These are phyloP conservation scores for Pseudofabraea citricarpa DNA, from an alignment of 2,329 filamentous ascomycete species.

Conservation along the genomic window DNA sequence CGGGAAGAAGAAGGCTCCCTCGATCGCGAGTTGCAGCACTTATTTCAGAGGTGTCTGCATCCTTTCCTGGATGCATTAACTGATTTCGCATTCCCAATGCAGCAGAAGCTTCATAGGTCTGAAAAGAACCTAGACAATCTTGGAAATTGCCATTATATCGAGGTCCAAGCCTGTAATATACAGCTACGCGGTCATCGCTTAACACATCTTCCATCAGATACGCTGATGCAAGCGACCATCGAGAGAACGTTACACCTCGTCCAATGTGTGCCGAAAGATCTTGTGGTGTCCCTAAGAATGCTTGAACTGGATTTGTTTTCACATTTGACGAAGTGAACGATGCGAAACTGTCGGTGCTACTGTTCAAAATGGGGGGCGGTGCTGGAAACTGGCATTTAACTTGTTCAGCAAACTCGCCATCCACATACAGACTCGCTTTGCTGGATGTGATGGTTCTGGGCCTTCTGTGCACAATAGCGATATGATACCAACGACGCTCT, in stretches of 20 bases:
- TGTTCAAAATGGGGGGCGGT: constrained; percentile 60
- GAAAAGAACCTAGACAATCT: constrained; percentile 90
- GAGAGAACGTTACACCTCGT: constrained; percentile 66
- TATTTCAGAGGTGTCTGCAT: constrained; percentile 80
- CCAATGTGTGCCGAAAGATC: constrained; percentile 77
- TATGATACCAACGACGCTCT: constrained; percentile 83
- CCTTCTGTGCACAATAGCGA: constrained; percentile 79
- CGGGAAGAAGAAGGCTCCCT: constrained; percentile 75
- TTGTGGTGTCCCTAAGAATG: constrained; percentile 88
- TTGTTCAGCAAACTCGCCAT: constrained; percentile 92
- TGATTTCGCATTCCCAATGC: constrained; percentile 89
- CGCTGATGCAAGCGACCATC: constrained; percentile 86
- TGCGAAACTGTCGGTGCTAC: constrained; percentile 63
- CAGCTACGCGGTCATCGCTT: constrained; percentile 87
- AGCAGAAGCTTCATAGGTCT: constrained; percentile 92
- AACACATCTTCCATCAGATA: constrained; percentile 83
- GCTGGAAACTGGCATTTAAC: constrained; percentile 83
- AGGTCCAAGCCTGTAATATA: constrained; percentile 84
- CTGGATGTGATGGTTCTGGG: constrained; percentile 70
- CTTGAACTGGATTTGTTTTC: constrained; percentile 71
- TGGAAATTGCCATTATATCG: constrained; percentile 96
- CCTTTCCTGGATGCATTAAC: constrained; percentile 80
- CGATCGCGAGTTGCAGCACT: constrained; percentile 81
- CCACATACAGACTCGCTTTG: constrained; percentile 82
- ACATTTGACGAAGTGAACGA: constrained; percentile 57